Percentiles rank a stretch among this genome's conserved stretches.
Conservation (phyloP, 2,329 filamentous ascomycete genomes). For the Catunica adiposa region DNA sequence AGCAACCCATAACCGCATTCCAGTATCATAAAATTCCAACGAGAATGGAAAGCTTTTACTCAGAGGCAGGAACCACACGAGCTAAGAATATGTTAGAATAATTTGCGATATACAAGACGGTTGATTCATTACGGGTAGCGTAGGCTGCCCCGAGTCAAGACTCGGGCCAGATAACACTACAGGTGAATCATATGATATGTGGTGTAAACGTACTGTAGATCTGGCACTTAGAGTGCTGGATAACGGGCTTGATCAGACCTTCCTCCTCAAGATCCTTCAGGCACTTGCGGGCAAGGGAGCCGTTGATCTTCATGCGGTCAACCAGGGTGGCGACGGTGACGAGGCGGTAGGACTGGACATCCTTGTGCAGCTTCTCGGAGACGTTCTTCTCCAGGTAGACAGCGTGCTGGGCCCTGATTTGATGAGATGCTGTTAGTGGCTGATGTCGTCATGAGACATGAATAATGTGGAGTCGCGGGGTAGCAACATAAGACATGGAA, state of each 20-base stretch:
- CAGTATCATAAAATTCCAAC: conserved; percentile 11
- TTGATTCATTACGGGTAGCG: neutral
- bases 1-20: conserved; percentile 14
- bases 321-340: conserved; percentile 97
- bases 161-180: no score
- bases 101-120: neutral
- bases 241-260: conserved; percentile 95
- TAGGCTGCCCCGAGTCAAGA: neutral
- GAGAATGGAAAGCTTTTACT: conserved; percentile 10
- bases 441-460: neutral
- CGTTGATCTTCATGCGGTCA: conserved; percentile 99
- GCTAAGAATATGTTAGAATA: conserved; percentile 11
- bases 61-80: conserved; percentile 14
- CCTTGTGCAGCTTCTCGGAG: conserved; percentile 98
- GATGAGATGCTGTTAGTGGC: conserved; percentile 6
- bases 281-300: conserved; percentile 80
- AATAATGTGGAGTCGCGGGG: neutral
- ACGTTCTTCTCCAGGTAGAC: conserved; percentile 97
- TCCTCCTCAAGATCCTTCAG: conserved; percentile 90
- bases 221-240: conserved; percentile 90
- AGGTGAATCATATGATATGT: no score
- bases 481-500: neutral
- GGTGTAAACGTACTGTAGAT: conserved; percentile 62
- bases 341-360: conserved; percentile 99
- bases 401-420: conserved; percentile 75